Conservation (phyloP, 768 basidiomycete species). For the Naganishia onofrii region DNA sequence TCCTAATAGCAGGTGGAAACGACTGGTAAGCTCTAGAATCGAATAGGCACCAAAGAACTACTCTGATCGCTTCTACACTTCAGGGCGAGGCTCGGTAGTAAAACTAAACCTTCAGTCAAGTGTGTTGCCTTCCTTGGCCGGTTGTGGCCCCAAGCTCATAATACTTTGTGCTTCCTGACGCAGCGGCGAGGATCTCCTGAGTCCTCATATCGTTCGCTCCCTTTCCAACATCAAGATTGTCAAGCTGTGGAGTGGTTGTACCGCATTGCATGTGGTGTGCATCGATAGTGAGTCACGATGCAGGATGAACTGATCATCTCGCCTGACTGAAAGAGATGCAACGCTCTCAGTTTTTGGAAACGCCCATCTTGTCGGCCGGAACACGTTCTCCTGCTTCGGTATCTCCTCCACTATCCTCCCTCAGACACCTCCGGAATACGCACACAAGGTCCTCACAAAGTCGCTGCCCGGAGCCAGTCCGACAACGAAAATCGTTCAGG, state of each 20-base stretch:
- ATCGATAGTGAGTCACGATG: conserved; percentile 42
- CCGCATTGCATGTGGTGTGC: conserved; percentile 46
- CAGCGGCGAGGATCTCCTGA: conserved; percentile 71
- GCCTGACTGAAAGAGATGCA: too few species aligned
- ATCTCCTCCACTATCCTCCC: conserved; percentile 42
- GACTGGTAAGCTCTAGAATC: conserved; percentile 26
- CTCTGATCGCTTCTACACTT: neutral
- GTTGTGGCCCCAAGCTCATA: conserved; percentile 25
- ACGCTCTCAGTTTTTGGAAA: conserved; percentile 57
- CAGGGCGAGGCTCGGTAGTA: conserved; percentile 29
- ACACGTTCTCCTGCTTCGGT: conserved; percentile 65
- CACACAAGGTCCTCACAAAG: conserved; percentile 13
- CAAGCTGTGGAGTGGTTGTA: conserved; percentile 63
- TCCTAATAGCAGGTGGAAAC: conserved; percentile 32
- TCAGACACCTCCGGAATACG: conserved; percentile 60
- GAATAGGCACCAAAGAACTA: neutral
- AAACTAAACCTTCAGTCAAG: conserved; percentile 58
- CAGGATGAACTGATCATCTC: neutral
- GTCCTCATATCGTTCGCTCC: conserved; percentile 85
- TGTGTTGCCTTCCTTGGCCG: conserved; percentile 32
- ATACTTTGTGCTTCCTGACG: neutral
- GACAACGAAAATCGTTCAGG: conserved; percentile 65
- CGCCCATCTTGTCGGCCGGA: conserved; percentile 89
- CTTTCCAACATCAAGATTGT: conserved; percentile 72
- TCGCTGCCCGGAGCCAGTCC: conserved; percentile 49